Base-by-base conservation (phyloP, 495 filamentous ascomycete species). In the Pseudoneurospora amorphoporcata region DNA sequence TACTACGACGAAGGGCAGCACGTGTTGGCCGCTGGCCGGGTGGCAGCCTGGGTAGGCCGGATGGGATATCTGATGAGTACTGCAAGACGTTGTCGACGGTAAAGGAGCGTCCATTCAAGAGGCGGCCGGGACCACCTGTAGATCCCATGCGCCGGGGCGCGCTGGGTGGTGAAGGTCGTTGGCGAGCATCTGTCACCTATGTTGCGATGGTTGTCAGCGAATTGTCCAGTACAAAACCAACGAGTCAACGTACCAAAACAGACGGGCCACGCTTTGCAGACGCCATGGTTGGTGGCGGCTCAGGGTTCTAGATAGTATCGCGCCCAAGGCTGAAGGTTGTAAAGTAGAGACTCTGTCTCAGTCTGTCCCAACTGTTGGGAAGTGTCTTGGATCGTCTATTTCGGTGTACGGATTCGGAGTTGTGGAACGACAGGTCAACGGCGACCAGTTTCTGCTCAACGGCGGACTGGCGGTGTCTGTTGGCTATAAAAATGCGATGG, bases 41-140 rank as follows among this genome's bases (percentile, higher is more conserved):
- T 0, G 93, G 92, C 23, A 89, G 86, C 4, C 95, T 90, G 45
- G 94, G 92, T 81, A 98, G 94, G 80, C 92, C 94, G 0, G 95
- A 98, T 23, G 95, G 96, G 6, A 99, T 93, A 76, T 99, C 94
- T 41, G 93, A 96, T 72, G 94, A 89, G 82, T 96, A 92, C 81
- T 96, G 94, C 4, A 99, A 90, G 72, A 98, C 90, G 77, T 94
- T 97, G 81, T 99, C 95, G 77, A 99, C 96, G 14, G 93, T 96
- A 75, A 99, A 92, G 79, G 95, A 90, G 68, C 94, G 93, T 73
- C 91, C 94, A 58, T 74, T 81, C 10, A 88, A 83, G 39, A 75
- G 72, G 38, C 77, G 77, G 2, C 75, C 77, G 12, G 73, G 68
- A 69, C 71, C 40, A 43, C 69, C 72, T 9, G 68, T 12, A 19